phyloP scores from a whole-genome alignment of 805 yeast genomes.

The Citeromyces nyonsensis region DNA sequence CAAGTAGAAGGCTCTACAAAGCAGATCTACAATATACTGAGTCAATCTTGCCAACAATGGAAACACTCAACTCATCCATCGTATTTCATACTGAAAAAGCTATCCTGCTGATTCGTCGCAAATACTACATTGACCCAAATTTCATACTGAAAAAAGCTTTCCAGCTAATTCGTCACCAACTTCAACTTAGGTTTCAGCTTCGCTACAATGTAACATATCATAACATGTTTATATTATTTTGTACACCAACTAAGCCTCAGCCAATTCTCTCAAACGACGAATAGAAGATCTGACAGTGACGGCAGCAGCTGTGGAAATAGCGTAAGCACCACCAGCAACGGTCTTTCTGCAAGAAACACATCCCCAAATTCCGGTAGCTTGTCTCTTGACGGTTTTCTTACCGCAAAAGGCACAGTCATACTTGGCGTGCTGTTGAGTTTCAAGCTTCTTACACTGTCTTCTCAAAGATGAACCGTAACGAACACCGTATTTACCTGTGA shows the following conservation, averaged over 20 bases:
- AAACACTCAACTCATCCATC: too few relatives aligned
- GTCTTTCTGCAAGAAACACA: constrained; percentile 92
- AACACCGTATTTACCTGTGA: constrained; percentile 99
- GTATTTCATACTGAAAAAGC: too few relatives aligned
- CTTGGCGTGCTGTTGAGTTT: constrained; percentile 96
- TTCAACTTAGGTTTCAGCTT: neutral
- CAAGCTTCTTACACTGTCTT: constrained; percentile 98
- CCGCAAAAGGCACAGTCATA: constrained; percentile 99
- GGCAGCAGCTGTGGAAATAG: constrained; percentile 98
- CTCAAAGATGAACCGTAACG: constrained; percentile 99
- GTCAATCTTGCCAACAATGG: too few relatives aligned
- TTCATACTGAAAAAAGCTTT: too few relatives aligned
- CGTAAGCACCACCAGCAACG: constrained; percentile 99
- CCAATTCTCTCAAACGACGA: constrained; percentile 99
- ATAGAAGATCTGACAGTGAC: constrained; percentile 99
- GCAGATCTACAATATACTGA: too few relatives aligned
- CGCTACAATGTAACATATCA: neutral
- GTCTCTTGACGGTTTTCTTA: constrained; percentile 95
- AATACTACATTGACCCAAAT: too few relatives aligned
- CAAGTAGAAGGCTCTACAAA: too few relatives aligned
- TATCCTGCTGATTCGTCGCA: too few relatives aligned
- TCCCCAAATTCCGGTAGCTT: constrained; percentile 97
- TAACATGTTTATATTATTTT: neutral
- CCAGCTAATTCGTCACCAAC: too few relatives aligned
- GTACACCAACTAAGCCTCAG: constrained; percentile 76